These are phyloP conservation scores for Pythium insidiosum DNA, from an alignment of 352 stramenopile species.

Conservation along the genomic window DNA sequence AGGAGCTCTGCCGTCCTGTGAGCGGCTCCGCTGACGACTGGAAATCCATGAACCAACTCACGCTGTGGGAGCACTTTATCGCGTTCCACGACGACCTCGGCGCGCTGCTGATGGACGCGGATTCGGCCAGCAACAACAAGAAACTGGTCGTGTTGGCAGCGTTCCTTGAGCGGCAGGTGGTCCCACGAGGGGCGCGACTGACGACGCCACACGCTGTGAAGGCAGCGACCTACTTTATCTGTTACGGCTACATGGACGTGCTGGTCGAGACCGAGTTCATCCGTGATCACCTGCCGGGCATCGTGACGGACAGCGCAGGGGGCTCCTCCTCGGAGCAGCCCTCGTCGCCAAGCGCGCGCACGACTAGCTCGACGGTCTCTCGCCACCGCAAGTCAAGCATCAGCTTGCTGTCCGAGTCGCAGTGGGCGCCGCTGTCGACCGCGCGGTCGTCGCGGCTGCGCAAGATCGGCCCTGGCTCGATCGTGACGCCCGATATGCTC, in stretches of 20 bases:
- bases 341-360: too few species aligned
- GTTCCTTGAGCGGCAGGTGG: constrained; percentile 50
- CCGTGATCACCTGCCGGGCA: constrained; percentile 40
- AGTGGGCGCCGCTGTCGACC: constrained; percentile 65
- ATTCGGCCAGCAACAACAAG: constrained; percentile 10
- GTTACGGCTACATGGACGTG: constrained; percentile 66
- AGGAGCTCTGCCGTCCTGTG: constrained; percentile 22
- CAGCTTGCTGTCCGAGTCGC: too few species aligned
- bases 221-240: constrained; percentile 71
- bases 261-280: constrained; percentile 62
- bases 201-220: constrained; percentile 24
- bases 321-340: too few species aligned
- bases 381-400: too few species aligned
- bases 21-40: constrained; percentile 38
- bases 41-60: constrained; percentile 48
- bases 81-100: constrained; percentile 17
- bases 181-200: constrained; percentile 31
- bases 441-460: constrained; percentile 46
- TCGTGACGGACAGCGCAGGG: too few species aligned
- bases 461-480: constrained; percentile 68
- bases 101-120: neutral
- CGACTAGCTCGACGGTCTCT: too few species aligned
- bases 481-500: constrained; percentile 63
- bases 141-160: constrained; percentile 49
- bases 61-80: constrained; percentile 69